Evolutionary conservation across 306 rosid species (phyloP).

Genomic region (Gleditsia sinensis): DNA sequence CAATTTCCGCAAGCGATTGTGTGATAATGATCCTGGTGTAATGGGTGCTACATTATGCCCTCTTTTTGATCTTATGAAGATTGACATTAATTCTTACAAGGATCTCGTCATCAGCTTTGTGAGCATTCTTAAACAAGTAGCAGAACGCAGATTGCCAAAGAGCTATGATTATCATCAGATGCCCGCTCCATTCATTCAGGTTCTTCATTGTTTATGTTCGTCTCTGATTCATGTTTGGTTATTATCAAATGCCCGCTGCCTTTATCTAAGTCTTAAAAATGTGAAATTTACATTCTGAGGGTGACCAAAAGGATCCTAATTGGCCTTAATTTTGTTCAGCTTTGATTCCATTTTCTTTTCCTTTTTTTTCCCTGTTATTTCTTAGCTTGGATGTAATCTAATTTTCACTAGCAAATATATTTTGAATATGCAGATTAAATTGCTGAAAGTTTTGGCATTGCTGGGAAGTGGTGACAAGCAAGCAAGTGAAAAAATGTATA

Average conservation of each 20-base stretch:
- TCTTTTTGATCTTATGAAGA: constrained; percentile 60
- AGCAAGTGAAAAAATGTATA: constrained; percentile 88
- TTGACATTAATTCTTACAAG: constrained; percentile 67
- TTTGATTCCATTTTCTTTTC: constrained; percentile 21
- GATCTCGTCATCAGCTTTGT: constrained; percentile 87
- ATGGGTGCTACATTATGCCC: constrained; percentile 96
- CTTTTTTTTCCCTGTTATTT: not conserved
- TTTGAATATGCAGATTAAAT: constrained; percentile 68
- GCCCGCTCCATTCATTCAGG: constrained; percentile 97
- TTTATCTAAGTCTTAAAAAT: constrained; percentile 26
- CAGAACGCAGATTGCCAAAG: constrained; percentile 86
- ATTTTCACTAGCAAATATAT: not conserved
- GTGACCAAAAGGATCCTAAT: not conserved
- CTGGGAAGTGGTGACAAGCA: constrained; percentile 88
- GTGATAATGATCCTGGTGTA: constrained; percentile 94
- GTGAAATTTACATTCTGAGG: not conserved
- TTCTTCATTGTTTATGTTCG: not conserved
- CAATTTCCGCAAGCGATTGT: constrained; percentile 72
- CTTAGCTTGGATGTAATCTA: not conserved
- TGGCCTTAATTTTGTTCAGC: not conserved
- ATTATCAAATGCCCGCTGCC: constrained; percentile 79
- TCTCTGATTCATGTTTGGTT: constrained; percentile 39
- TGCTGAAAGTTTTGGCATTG: constrained; percentile 83
- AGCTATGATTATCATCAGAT: constrained; percentile 85
- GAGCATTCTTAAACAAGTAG: constrained; percentile 85